Evolutionary conservation across 2,329 filamentous ascomycete species (phyloP), one percentile per base, ranked within the genome.

Genomic region (Epichloe aotearoae): DNA sequence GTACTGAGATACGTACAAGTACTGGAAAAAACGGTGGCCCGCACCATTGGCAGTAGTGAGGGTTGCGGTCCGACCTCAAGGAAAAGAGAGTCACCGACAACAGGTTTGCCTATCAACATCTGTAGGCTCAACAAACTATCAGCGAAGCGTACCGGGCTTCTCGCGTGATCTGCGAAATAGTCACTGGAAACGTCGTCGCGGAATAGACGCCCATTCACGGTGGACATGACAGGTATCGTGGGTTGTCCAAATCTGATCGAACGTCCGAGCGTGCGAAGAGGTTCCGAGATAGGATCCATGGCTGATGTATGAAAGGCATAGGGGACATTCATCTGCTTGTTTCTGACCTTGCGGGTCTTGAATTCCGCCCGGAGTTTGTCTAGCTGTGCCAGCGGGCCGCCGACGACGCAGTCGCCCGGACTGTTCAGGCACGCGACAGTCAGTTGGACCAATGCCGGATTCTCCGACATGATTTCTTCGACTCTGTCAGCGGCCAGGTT

Each of bases 401-500:
- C 39, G 10, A 19, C 39, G 17, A 17, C 39, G 39, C 39, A 42
- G 19, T 20, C 17, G 17, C 17, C 19, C 15, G 17, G n/a, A n/a
- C 39, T 20, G 17, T 42, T 42, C 11, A 17, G 14, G 17, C 17
- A 42, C 10, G 39, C 39, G 2, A 42, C 17, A 38, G 12, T 38
- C 36, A 38, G n/a, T 20, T 23, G 5, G 10, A 1, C 4, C 5
- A 17, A 42, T 7, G 4, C 39, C 17, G 14, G 15, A 14, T 42
- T 42, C 14, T 42, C n/a, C 19, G 2, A 17, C 10, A 42, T 42
- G 39, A 14, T 42, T 42, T 11, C 10, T 2, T 17, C 5, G 39
- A 23, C 17, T 42, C 15, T n/a, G 6, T 38, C 36, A 38, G 36
- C 36, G 5, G 68, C 72, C 26, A 30, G 8, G 53, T 72, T 69